Percentiles rank a stretch among this genome's conserved stretches.
Conservation (phyloP, 441 rosid species). For the Pelargonium citronellum region DNA sequence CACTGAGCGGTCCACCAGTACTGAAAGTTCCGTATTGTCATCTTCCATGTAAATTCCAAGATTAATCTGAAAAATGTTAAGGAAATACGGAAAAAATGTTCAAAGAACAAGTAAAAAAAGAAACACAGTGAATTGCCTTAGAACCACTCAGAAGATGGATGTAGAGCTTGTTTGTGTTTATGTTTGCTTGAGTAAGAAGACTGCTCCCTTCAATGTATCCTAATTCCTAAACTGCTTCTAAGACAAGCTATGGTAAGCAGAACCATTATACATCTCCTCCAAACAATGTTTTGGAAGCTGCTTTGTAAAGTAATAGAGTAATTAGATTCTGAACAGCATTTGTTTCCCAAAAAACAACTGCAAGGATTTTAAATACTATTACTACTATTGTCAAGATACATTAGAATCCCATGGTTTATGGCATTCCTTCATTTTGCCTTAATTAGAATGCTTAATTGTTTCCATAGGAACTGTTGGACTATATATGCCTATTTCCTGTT, state of each 20-base stretch:
- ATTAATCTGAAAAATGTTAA: constrained; percentile 55
- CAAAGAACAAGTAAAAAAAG: background rate
- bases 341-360: background rate
- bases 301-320: background rate
- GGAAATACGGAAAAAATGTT: constrained; percentile 3
- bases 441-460: too few relatives aligned
- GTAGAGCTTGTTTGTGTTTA: too few relatives aligned
- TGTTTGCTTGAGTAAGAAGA: too few relatives aligned
- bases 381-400: too few relatives aligned
- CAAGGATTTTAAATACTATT: too few relatives aligned
- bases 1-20: constrained; percentile 81
- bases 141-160: too few relatives aligned
- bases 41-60: constrained; percentile 84
- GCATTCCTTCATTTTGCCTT: too few relatives aligned
- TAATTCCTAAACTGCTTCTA: too few relatives aligned
- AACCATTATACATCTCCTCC: background rate
- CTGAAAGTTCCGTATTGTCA: constrained; percentile 62
- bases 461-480: too few relatives aligned
- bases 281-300: background rate
- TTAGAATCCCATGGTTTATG: too few relatives aligned
- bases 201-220: too few relatives aligned
- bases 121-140: too few relatives aligned
- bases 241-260: background rate
- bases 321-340: background rate
- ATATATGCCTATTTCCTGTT: background rate